Conservation (phyloP, 371 early-diverging fungal genomes). For the Zychaea mexicana region DNA sequence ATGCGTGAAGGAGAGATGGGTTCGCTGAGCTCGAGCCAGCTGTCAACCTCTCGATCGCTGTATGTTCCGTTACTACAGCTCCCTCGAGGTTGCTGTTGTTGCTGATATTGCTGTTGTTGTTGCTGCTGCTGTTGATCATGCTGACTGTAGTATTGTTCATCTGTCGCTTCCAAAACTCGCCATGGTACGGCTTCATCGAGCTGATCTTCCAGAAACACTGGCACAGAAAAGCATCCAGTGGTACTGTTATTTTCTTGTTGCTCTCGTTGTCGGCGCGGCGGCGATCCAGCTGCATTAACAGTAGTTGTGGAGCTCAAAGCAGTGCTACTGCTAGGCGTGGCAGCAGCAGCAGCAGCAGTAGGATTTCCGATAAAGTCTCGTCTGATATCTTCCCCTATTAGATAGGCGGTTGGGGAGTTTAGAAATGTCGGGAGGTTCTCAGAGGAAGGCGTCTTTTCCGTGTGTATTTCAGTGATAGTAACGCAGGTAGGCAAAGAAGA, state of each 20-base stretch:
- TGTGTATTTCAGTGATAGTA: background rate
- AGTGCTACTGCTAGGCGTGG: too few species aligned
- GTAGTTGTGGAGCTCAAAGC: too few species aligned
- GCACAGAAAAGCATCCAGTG: background rate
- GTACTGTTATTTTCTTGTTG: background rate
- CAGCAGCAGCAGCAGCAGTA: background rate
- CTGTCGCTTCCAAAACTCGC: conserved; percentile 22
- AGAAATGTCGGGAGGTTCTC: background rate
- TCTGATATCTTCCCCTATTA: conserved; percentile 4
- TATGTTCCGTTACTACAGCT: background rate
- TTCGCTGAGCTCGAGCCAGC: conserved; percentile 24
- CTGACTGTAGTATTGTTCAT: background rate
- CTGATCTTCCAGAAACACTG: conserved; percentile 12
- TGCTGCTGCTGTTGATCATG: background rate
- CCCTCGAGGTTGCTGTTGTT: background rate
- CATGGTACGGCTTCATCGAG: conserved; percentile 27
- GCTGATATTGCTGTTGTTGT: background rate
- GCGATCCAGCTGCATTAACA: too few species aligned
- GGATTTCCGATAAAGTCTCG: background rate
- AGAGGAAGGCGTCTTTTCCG: background rate
- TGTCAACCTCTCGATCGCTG: conserved; percentile 10
- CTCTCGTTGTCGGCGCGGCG: background rate
- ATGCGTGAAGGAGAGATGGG: conserved; percentile 14
- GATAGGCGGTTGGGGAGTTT: conserved; percentile 10
- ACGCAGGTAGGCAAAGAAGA: too few species aligned